Conservation (phyloP, 2,329 filamentous ascomycete genomes). For the Calonectria pseudoturangicola region DNA sequence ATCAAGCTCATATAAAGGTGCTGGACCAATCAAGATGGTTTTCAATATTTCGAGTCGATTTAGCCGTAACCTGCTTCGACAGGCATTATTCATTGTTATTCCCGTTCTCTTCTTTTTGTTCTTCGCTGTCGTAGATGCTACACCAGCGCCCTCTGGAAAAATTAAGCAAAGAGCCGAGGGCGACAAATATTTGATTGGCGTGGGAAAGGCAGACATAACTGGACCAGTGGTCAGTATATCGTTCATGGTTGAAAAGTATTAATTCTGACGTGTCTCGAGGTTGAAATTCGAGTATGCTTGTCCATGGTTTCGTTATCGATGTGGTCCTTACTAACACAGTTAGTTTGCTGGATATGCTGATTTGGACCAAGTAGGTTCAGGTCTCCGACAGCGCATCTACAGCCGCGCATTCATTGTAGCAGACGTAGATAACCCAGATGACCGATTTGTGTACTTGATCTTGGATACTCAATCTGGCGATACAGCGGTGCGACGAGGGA, state of each 20-base stretch:
- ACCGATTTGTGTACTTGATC: slow-evolving; percentile 91
- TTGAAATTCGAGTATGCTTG: slow-evolving; percentile 75
- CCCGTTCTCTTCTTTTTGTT: slow-evolving; percentile 7
- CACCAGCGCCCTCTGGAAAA: slow-evolving; percentile 8
- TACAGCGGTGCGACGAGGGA: slow-evolving; percentile 90
- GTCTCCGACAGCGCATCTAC: slow-evolving; percentile 90
- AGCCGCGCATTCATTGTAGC: slow-evolving; percentile 93
- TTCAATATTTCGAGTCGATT: background rate
- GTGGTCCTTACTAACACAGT: slow-evolving; percentile 71
- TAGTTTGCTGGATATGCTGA: slow-evolving; percentile 76
- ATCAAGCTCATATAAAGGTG: slow-evolving; percentile 5
- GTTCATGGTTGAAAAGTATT: background rate
- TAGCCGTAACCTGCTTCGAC: background rate
- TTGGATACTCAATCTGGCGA: slow-evolving; percentile 92
- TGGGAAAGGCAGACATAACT: slow-evolving; percentile 76
- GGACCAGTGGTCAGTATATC: slow-evolving; percentile 79
- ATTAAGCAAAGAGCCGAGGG: slow-evolving; percentile 39
- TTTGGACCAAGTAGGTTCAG: slow-evolving; percentile 86
- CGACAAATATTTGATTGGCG: slow-evolving; percentile 70
- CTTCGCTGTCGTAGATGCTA: background rate
- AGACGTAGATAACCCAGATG: slow-evolving; percentile 76
- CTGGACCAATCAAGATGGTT: slow-evolving; percentile 4
- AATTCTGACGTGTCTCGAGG: slow-evolving; percentile 67
- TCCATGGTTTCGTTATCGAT: slow-evolving; percentile 65
- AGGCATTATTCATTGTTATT: slow-evolving; percentile 4